Conservation (phyloP, 805 yeast species). For the Starmerella vitae region DNA sequence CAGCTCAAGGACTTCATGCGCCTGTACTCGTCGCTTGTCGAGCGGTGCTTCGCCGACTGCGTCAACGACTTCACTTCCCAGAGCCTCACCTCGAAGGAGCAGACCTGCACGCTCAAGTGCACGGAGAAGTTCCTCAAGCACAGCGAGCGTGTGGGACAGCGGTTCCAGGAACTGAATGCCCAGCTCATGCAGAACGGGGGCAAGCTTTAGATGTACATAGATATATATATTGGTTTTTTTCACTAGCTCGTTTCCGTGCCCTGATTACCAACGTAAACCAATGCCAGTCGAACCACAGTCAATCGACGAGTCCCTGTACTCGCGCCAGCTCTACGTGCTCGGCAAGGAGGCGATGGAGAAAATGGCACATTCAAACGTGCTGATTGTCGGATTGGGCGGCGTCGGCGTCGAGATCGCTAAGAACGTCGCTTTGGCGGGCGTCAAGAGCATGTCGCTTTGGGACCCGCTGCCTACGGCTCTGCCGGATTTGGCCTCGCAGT, state of each 20-base stretch:
- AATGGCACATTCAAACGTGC: slow-evolving; percentile 88
- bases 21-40: slow-evolving; percentile 84
- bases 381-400: slow-evolving; percentile 81
- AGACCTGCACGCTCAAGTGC: slow-evolving; percentile 75
- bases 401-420: slow-evolving; percentile 93
- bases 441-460: slow-evolving; percentile 71
- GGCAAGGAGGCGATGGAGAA: slow-evolving; percentile 98
- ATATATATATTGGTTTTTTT: background rate
- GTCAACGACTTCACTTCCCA: slow-evolving; percentile 96
- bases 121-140: slow-evolving; percentile 96
- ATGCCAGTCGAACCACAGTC: too few species aligned
- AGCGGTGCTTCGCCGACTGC: slow-evolving; percentile 94
- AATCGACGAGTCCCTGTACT: slow-evolving; percentile 91
- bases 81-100: slow-evolving; percentile 72
- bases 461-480: slow-evolving; percentile 62
- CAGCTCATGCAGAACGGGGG: slow-evolving; percentile 23
- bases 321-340: slow-evolving; percentile 86
- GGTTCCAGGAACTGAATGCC: slow-evolving; percentile 92
- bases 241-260: too few species aligned
- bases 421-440: slow-evolving; percentile 94
- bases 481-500: slow-evolving; percentile 76
- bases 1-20: slow-evolving; percentile 99
- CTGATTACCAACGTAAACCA: too few species aligned
- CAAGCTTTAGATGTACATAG: slow-evolving; percentile 10
- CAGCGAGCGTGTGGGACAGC: slow-evolving; percentile 94